phyloP scores from a whole-genome alignment of 768 basidiomycete genomes.

The Phylloporus sp. region DNA sequence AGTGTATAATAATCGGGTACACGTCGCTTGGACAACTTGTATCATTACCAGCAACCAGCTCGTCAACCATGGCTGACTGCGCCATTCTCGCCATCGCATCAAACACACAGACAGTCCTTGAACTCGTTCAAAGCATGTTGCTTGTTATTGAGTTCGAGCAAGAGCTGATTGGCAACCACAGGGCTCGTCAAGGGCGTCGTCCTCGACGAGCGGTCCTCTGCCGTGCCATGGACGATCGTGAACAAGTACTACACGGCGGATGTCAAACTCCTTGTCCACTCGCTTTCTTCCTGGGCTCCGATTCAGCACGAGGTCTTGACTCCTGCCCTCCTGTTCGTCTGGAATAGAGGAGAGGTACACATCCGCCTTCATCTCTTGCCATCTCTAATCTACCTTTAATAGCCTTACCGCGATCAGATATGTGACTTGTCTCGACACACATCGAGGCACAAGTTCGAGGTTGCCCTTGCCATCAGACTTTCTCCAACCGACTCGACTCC shows the following conservation, averaged over 20 bases:
- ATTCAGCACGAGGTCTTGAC: conserved; percentile 36
- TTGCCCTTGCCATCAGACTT: conserved; percentile 64
- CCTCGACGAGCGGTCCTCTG: conserved; percentile 14
- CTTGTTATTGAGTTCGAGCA: neutral
- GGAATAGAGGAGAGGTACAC: conserved; percentile 63
- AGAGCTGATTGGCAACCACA: conserved; percentile 18
- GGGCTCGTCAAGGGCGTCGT: conserved; percentile 20
- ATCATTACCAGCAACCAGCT: neutral
- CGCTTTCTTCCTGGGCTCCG: conserved; percentile 41
- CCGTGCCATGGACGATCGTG: conserved; percentile 67
- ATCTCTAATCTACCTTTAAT: conserved; percentile 7
- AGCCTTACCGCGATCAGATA: conserved; percentile 61
- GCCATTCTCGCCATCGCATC: conserved; percentile 27
- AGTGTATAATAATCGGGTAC: neutral
- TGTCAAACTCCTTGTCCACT: conserved; percentile 61
- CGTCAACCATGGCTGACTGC: conserved; percentile 15
- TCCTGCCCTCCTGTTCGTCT: conserved; percentile 74
- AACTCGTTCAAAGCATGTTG: conserved; percentile 26
- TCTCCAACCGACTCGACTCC: conserved; percentile 17
- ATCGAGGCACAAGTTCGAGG: conserved; percentile 58
- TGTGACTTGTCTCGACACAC: conserved; percentile 46
- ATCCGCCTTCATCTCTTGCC: neutral
- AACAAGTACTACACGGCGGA: conserved; percentile 82
- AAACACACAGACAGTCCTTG: conserved; percentile 12
- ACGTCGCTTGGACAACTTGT: neutral